These are phyloP conservation scores for Pyracantha coccinea DNA, from an alignment of 331 rosid species.

Conservation along the genomic window DNA sequence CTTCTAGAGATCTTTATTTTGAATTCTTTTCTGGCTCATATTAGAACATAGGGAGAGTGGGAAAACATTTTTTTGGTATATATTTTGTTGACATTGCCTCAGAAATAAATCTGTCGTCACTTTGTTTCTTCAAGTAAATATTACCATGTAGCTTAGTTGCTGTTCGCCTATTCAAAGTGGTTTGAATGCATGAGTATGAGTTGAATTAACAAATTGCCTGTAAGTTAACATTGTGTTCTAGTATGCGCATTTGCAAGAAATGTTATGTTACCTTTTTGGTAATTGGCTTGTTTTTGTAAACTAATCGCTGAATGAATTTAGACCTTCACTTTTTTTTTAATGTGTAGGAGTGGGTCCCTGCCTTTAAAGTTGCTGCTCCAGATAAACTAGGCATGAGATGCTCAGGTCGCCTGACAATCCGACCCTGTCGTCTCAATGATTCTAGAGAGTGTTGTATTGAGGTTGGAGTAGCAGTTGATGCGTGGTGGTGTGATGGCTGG, in stretches of 20 bases:
- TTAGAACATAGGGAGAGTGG: background rate
- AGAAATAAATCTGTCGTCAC: background rate
- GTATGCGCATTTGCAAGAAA: background rate
- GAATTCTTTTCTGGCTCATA: slow-evolving; percentile 1
- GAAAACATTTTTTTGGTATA: background rate
- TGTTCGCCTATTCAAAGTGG: background rate
- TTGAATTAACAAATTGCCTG: background rate
- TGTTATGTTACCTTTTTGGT: background rate
- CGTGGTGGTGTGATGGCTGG: slow-evolving; percentile 83
- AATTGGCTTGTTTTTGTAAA: background rate
- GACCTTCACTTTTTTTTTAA: background rate
- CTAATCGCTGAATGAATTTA: background rate
- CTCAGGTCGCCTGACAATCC: slow-evolving; percentile 56
- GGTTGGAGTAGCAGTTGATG: slow-evolving; percentile 72
- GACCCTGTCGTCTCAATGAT: slow-evolving; percentile 49
- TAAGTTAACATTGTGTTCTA: background rate
- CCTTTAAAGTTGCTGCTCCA: slow-evolving; percentile 52
- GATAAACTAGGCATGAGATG: slow-evolving; percentile 65
- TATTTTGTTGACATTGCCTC: background rate
- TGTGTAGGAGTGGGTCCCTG: slow-evolving; percentile 73
- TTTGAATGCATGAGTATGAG: background rate
- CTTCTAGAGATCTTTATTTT: background rate
- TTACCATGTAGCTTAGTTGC: background rate
- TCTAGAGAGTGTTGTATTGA: slow-evolving; percentile 20
- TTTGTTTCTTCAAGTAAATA: background rate